Evolutionary conservation across 1,284 basidiomycete species (phyloP), one percentile per base, ranked within the genome.

Genomic region (Termitomyces sp.): DNA sequence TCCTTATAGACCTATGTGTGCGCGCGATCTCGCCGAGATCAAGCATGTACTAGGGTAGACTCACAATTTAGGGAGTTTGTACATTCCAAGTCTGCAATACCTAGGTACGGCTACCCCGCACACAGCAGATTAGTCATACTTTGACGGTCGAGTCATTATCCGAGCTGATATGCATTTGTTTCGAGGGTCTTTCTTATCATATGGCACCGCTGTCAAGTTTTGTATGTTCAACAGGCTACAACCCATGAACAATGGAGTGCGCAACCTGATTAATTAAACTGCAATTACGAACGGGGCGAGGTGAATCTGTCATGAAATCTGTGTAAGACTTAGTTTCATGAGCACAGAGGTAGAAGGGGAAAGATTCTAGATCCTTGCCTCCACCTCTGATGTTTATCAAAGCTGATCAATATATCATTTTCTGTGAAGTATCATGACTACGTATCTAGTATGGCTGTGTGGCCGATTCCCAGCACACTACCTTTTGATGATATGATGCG

Each of bases 21-120:
- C 52, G 56, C 41, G 36, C 33, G 61, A 58, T 54, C 17, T 36
- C 56, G 58, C 55, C 57, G 53, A 44, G 51, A 57, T 58, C 56
- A 33, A 33, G 31, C 31, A 5, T 33, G 10, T 10, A 33, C 12
- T 33, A 33, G 13, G 28, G 30, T 12, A 3, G 30, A 19, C 15
- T 5, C 1, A 1, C 15, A 36, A 15, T 38, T n/a, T 8, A 17
- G 10, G n/a, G 34, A 17, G n/a, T 17, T 19, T 24, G 21, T 24
- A 24, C 31, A 34, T 7, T 34, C 24, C 24, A 5, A 24, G 24
- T 24, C 13, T 34, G 19, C 12, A 21, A 24, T 17, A 26, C 8
- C 26, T n/a, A 13, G 31, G 10, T 10, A 24, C 24, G 2, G 24
- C 24, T 5, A 24, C n/a, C 30, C 30, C 10, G 10, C 10, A 44